Conservation (phyloP, 257 asterid species). For the Verbascum thapsus region DNA sequence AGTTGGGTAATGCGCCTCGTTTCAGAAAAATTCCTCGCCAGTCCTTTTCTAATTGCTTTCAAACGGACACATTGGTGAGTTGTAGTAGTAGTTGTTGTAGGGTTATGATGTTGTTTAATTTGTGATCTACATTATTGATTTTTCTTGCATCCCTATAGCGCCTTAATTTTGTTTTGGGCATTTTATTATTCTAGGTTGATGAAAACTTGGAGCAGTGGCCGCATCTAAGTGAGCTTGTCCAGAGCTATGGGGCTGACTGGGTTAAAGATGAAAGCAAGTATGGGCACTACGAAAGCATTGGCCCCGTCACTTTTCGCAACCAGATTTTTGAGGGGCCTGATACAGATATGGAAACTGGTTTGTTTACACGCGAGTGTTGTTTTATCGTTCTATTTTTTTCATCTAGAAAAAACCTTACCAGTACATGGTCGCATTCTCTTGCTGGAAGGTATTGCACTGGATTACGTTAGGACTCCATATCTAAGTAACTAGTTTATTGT, state of each 20-base stretch:
- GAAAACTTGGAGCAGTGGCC: slow-evolving; percentile 99
- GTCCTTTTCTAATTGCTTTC: slow-evolving; percentile 61
- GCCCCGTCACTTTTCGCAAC: slow-evolving; percentile 64
- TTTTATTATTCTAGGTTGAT: slow-evolving; percentile 56
- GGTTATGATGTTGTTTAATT: slow-evolving; percentile 2
- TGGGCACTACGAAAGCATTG: slow-evolving; percentile 86
- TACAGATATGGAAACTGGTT: slow-evolving; percentile 95
- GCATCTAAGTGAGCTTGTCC: slow-evolving; percentile 93
- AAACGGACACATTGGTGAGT: slow-evolving; percentile 90
- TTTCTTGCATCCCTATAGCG: slow-evolving; percentile 10
- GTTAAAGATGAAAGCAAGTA: slow-evolving; percentile 87
- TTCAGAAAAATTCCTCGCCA: slow-evolving; percentile 79
- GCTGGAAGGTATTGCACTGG: slow-evolving; percentile 20
- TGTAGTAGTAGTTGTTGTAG: too few species aligned
- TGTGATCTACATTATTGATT: slow-evolving; percentile 12
- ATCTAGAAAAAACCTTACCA: slow-evolving; percentile 13
- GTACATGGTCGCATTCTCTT: slow-evolving; percentile 25
- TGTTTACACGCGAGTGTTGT: slow-evolving; percentile 23
- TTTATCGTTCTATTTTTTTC: slow-evolving; percentile 15
- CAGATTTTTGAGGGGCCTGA: slow-evolving; percentile 96
- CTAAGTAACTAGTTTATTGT: not conserved
- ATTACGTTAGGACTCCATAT: slow-evolving; percentile 16
- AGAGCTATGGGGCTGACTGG: slow-evolving; percentile 91
- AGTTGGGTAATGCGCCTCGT: slow-evolving; percentile 59
- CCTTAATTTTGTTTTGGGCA: slow-evolving; percentile 14